Conservation (phyloP, 441 rosid species). For the Flueggea neowawraea region DNA sequence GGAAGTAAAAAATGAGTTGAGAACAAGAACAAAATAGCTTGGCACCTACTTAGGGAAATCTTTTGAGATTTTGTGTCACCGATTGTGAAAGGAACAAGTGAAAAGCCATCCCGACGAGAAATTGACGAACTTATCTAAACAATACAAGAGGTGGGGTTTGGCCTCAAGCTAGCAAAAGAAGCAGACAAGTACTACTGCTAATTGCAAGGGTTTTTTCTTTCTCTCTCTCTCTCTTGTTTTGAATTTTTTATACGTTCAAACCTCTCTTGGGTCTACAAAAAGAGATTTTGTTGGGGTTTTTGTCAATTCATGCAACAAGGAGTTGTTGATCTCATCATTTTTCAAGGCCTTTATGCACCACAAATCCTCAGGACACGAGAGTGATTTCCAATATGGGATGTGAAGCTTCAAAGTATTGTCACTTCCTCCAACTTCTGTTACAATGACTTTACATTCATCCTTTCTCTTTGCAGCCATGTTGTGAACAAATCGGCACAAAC, state of each 20-base stretch:
- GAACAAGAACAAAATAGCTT: conserved; percentile 43
- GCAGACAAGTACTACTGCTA: too few species aligned
- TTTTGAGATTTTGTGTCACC: conserved; percentile 37
- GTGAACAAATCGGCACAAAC: conserved; percentile 52
- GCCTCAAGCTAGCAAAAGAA: too few species aligned
- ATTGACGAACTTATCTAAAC: conserved; percentile 18
- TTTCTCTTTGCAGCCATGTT: conserved; percentile 52
- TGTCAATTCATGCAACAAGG: conserved; percentile 21
- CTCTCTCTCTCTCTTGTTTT: not conserved
- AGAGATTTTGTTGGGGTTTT: conserved; percentile 28
- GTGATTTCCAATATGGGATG: conserved; percentile 69
- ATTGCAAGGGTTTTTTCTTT: not conserved
- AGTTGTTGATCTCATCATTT: conserved; percentile 24
- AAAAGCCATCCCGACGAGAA: conserved; percentile 26
- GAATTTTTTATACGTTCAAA: too few species aligned
- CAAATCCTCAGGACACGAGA: conserved; percentile 73
- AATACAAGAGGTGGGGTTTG: conserved; percentile 21
- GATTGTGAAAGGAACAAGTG: conserved; percentile 43
- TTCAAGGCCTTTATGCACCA: conserved; percentile 80
- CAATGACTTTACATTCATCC: conserved; percentile 47
- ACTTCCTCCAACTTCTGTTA: conserved; percentile 56
- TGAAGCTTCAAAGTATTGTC: conserved; percentile 28
- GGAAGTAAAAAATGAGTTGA: conserved; percentile 15
- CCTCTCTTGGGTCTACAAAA: conserved; percentile 92
- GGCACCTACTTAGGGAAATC: conserved; percentile 71